phyloP scores from a whole-genome alignment of 768 basidiomycete genomes.

The Boletus bicolor region DNA sequence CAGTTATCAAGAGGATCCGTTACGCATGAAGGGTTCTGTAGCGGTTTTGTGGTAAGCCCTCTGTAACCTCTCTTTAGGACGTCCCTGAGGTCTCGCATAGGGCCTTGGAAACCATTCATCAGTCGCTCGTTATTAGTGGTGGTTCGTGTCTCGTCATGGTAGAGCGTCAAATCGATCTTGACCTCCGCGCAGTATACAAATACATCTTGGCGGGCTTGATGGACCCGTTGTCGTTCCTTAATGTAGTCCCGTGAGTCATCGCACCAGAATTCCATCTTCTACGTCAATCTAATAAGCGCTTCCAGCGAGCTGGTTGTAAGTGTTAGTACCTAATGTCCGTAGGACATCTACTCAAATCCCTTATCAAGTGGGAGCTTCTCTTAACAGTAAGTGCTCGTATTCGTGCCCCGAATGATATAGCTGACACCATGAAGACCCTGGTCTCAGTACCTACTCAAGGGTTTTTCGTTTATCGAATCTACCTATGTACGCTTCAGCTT shows the following conservation, averaged over 20 bases:
- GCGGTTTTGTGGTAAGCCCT: background rate
- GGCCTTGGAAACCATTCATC: constrained; percentile 1
- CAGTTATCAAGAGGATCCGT: constrained; percentile 2
- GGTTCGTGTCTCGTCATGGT: background rate
- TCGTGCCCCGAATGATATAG: too few relatives aligned
- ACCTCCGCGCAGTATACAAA: background rate
- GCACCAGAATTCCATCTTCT: background rate
- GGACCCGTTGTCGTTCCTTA: background rate
- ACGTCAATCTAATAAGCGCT: background rate
- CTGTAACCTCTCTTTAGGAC: background rate
- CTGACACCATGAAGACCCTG: too few relatives aligned
- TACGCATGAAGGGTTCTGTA: background rate
- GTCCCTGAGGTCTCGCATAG: background rate
- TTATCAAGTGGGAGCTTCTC: too few relatives aligned
- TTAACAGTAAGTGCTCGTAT: too few relatives aligned
- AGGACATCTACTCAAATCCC: too few relatives aligned
- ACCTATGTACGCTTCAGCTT: background rate
- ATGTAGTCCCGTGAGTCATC: background rate
- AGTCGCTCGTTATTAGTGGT: background rate
- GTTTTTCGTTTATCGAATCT: too few relatives aligned
- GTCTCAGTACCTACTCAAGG: too few relatives aligned
- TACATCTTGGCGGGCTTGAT: constrained; percentile 1
- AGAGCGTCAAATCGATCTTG: too few relatives aligned
- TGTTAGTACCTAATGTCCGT: background rate
- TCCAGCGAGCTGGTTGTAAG: background rate